phyloP scores from a whole-genome alignment of 2,329 filamentous ascomycete genomes.

The Leptosphaerulina australis region DNA sequence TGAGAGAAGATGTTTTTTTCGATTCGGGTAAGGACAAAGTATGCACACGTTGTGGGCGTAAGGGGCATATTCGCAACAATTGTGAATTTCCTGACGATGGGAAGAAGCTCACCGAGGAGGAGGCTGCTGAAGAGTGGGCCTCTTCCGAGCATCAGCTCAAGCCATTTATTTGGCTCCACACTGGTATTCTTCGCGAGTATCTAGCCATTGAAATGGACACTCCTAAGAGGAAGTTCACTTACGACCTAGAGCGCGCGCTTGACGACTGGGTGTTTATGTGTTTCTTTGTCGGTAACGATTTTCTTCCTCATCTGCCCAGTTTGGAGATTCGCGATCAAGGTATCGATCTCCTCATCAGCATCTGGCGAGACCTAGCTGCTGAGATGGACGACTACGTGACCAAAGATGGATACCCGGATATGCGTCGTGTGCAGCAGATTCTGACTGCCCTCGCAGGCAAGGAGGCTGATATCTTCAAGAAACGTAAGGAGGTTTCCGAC shows the following conservation, averaged over 20 bases:
- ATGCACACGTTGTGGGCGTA: constrained; percentile 91
- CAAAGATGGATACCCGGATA: constrained; percentile 89
- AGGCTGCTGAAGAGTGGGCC: constrained; percentile 60
- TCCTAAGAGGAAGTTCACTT: constrained; percentile 80
- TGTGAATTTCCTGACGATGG: constrained; percentile 62
- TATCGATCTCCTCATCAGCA: constrained; percentile 93
- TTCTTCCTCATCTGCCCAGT: constrained; percentile 94
- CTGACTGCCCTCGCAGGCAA: constrained; percentile 86
- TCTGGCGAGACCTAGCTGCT: constrained; percentile 93
- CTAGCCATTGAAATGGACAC: constrained; percentile 87
- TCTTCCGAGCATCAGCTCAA: constrained; percentile 63
- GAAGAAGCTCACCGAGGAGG: constrained; percentile 79
- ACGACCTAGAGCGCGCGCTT: constrained; percentile 90
- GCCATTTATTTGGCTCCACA: constrained; percentile 98
- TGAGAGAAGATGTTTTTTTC: constrained; percentile 95
- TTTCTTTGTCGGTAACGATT: constrained; percentile 98
- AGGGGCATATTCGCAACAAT: constrained; percentile 85
- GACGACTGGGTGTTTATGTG: constrained; percentile 99
- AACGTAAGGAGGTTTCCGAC: constrained; percentile 84
- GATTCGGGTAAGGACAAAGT: constrained; percentile 82
- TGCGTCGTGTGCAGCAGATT: constrained; percentile 85
- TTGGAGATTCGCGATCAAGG: constrained; percentile 96
- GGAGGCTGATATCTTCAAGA: constrained; percentile 90
- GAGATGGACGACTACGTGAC: constrained; percentile 95
- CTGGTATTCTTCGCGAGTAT: constrained; percentile 89